Base-by-base conservation (phyloP, 2,329 filamentous ascomycete genomes). In the Chrysoporthe cubensis region DNA sequence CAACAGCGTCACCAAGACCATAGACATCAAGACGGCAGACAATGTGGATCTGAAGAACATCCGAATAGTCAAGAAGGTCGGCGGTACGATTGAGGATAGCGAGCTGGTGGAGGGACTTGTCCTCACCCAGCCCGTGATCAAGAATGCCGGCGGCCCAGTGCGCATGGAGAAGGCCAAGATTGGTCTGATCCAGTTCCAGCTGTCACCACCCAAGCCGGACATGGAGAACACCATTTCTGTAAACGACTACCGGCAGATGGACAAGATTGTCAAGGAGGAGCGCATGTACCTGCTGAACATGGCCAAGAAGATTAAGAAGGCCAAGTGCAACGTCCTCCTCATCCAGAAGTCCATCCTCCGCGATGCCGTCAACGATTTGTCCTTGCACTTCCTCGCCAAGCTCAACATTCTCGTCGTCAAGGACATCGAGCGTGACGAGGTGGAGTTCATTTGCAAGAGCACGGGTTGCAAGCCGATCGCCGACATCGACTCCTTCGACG, bases 251-350 rank as follows among this genome's bases (percentile, higher is more conserved):
- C 89, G 96, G 77, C 96, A 99, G 80, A 99, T 99, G 96, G 96
- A 99, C 85, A 99, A 98, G 87, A 99, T 99, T 73, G 88, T 99
- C 74, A 99, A 99, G 84, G 96, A 99, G 83, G 96, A 99, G 85
- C 93, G 96, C 73, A 92, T 96, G 74, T 99, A 99, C 82, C 88
- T 99, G 72, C 88, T 99, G 68, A 98, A 98, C 85, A 92, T 99
- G 89, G 94, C 96, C 78, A 98, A 99, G 88, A 99, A 98, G 87
- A 99, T 99, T 81, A 97, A 98, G 84, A 99, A 98, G 87, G 94
- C 96, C 73, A 99, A 98, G 85, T 99, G 96, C 84, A 99, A 99
- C 76, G 96, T 99, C 56, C 89, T 98, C 57, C 86, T 99, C 73
- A 98, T 99, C 74, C 96, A 99, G 78, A 99, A 99, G 83, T 98